Base-by-base conservation (phyloP, 2,329 filamentous ascomycete species). In the Septoria linicola region DNA sequence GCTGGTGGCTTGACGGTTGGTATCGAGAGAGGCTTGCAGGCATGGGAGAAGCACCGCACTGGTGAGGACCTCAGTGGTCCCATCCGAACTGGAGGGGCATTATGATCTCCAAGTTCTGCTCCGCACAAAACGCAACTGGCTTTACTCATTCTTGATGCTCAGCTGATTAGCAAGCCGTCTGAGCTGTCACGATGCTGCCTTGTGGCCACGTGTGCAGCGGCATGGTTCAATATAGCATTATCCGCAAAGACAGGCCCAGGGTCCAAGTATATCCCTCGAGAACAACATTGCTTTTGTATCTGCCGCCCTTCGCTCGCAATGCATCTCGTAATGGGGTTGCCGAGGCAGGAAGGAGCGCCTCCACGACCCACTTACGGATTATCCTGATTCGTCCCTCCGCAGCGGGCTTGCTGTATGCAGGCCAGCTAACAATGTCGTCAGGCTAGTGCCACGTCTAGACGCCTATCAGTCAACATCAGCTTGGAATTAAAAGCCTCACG, bases 21-120 rank as follows among this genome's bases (percentile, higher is more conserved):
- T 14, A 41, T 65, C 11, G 63, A 66, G 43, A 49, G 27, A 13
- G 63, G 62, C 1, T 25, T 67, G 34, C 35, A 51, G 21, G 56
- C 47, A 8, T 65, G 57, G 57, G 58, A 57, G 30, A 40, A 55
- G 47, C 42, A 41, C 7, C 25, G 47, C 35, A 23, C 27, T 13
- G 34, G 40, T 20, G 14, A 37, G 25, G 31, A 50, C 21, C 20
- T 49, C 10, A 42, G 47, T 35, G 47, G 47, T 7, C 39, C 47
- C n/a, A 17, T 20, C 4, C 11, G 21, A 14, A 50, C 20, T 14
- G 21, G 21, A 17, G 40, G 21, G 10, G 40, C 40, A n/a, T 23
- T 30, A 8, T 42, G 40, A 27, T 30, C 4, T n/a, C n/a, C n/a
- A n/a, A n/a, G n/a, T n/a, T n/a, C n/a, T n/a, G n/a, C n/a, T n/a